These are phyloP conservation scores for Polyporus arcularius DNA, from an alignment of 768 basidiomycete genomes.

Conservation along the genomic window DNA sequence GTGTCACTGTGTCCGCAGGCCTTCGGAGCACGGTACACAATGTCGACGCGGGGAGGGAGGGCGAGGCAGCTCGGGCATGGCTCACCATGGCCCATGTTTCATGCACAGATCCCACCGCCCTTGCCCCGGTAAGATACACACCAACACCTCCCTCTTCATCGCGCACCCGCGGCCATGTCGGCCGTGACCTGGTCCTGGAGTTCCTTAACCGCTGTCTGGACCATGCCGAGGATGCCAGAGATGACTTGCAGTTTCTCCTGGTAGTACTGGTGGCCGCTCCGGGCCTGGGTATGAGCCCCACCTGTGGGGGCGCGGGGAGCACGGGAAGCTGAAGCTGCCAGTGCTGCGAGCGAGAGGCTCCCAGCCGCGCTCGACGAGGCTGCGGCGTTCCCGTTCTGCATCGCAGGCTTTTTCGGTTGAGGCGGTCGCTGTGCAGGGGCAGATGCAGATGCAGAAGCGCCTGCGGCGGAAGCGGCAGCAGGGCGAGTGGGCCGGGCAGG, in stretches of 20 bases:
- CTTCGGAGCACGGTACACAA: conserved; percentile 1
- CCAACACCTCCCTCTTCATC: not conserved
- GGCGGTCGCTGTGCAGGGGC: conserved; percentile 7
- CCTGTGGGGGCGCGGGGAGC: conserved; percentile 15
- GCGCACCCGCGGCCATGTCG: conserved; percentile 1
- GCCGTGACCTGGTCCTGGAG: conserved; percentile 18
- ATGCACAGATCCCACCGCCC: not conserved
- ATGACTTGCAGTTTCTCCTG: conserved; percentile 19
- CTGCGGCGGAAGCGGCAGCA: conserved; percentile 13
- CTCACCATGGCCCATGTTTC: no score
- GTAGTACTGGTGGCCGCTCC: conserved; percentile 7
- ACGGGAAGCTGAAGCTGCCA: conserved; percentile 18
- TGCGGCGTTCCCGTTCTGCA: conserved; percentile 15
- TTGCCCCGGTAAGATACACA: not conserved
- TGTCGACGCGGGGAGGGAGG: not conserved
- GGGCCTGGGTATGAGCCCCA: conserved; percentile 1
- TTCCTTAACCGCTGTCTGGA: conserved; percentile 18
- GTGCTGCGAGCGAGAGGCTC: conserved; percentile 14
- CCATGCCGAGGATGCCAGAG: conserved; percentile 19
- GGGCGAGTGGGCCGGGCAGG: conserved; percentile 16
- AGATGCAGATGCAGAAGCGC: conserved; percentile 15
- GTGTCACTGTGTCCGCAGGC: conserved; percentile 12
- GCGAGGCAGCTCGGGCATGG: not conserved
- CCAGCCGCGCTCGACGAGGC: conserved; percentile 6
- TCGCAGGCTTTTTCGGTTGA: conserved; percentile 8